phyloP scores from a whole-genome alignment of 169 alveolate genomes.

The Fabrea salina region DNA sequence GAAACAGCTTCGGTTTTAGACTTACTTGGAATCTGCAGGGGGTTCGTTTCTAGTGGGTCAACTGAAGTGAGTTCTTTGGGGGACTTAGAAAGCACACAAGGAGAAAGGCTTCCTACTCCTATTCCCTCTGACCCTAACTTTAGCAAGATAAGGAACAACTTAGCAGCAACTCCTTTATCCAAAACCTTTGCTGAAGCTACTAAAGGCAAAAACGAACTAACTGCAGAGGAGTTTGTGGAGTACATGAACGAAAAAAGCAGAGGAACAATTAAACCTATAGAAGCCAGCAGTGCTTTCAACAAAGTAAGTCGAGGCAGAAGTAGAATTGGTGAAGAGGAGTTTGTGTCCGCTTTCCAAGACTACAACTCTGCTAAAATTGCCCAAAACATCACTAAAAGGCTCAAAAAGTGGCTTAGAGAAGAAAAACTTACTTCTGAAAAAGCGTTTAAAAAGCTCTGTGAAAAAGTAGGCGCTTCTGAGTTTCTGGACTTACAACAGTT shows the following conservation, averaged over 20 bases:
- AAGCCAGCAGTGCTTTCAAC: background rate
- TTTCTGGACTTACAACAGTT: background rate
- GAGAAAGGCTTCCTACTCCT: background rate
- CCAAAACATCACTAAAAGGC: background rate
- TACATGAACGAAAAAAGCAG: background rate
- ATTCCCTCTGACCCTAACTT: background rate
- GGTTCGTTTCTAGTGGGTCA: background rate
- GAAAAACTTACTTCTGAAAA: constrained; percentile 22
- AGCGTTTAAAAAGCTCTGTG: background rate
- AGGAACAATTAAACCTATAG: background rate
- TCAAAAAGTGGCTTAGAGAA: constrained; percentile 28
- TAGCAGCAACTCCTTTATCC: background rate
- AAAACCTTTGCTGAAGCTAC: background rate
- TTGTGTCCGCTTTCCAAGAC: background rate
- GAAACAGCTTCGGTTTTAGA: background rate
- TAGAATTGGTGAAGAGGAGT: background rate
- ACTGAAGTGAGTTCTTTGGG: background rate
- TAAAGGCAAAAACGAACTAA: background rate
- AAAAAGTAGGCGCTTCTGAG: background rate
- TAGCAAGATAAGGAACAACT: background rate
- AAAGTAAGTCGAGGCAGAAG: background rate
- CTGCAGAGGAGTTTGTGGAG: background rate
- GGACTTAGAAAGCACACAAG: background rate
- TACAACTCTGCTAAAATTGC: background rate
- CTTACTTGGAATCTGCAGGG: background rate